Evolutionary conservation across 73 alveolate genomes (phyloP).

Genomic region (Symbiodinium pilosum): DNA sequence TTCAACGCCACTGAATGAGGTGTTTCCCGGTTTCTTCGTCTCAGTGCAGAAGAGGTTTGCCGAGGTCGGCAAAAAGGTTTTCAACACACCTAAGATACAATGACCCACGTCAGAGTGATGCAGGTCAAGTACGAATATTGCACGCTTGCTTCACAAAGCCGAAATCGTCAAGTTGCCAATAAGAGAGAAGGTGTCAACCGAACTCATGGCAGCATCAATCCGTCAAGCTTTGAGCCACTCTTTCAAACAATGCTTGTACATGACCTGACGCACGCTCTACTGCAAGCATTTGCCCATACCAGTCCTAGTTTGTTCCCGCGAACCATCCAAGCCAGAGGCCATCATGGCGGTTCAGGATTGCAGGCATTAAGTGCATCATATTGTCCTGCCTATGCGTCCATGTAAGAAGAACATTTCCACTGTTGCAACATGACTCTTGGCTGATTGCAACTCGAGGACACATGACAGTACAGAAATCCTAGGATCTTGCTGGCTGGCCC

Average conservation of each 20-base stretch:
- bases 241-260: too few species aligned
- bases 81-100: not conserved
- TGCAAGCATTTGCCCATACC: too few species aligned
- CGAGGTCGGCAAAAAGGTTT: not conserved
- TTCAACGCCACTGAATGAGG: not conserved
- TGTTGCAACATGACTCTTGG: not conserved
- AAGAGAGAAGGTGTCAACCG: not conserved
- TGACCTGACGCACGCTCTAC: not conserved
- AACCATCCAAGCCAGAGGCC: not conserved
- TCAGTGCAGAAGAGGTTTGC: not conserved
- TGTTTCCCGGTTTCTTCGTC: not conserved
- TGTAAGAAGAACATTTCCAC: not conserved
- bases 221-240: not conserved
- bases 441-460: not conserved
- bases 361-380: too few species aligned
- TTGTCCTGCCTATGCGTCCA: too few species aligned
- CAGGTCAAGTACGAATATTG: not conserved
- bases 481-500: not conserved
- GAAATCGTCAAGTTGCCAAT: not conserved
- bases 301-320: too few species aligned
- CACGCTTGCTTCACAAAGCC: not conserved
- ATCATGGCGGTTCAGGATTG: not conserved
- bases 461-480: not conserved
- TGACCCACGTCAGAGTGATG: not conserved
- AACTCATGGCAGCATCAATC: not conserved